Evolutionary conservation across 805 yeast genomes (phyloP), one percentile per base, ranked within the genome.

Genomic region (Teunomyces funiuensis): DNA sequence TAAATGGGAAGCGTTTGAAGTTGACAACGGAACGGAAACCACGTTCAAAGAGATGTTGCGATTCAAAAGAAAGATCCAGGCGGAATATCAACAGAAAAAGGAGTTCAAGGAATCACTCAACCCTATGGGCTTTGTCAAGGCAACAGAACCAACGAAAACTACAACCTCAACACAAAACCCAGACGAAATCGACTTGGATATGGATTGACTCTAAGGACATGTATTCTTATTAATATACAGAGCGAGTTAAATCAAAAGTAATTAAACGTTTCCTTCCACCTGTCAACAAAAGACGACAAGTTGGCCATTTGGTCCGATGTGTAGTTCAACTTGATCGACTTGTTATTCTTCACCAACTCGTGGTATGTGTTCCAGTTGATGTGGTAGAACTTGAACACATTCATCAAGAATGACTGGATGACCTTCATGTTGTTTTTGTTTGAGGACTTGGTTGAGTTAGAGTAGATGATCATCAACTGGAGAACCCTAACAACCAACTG

Each of bases 31-130:
- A 4, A 65, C 75, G 44, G 93, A 85, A 53, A 73, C 71, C 3
- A 77, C 85, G 0, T 88, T 77, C 58, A 88, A 85, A 51, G 83
- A 81, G 15, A 83, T 89, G 90, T 58, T 88, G 17, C 64, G 82
- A 34, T 66, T 69, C 46, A 84, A 81, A 55, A 71, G 88, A 47
- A 54, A 63, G 11, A 60, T 69, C 19, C 47, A 23, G 38, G 49
- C 56, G 5, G 57, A 59, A 10, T 44, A 45, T 13, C 53, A 56
- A 11, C 42, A 48, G 6, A 42, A 51, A 8, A 36, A 25, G 8
- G 40, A 40, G 9, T 42, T 43, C 8, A 53, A 45, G 13, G 50
- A 48, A 5, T 45, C 46, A n/a, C 47, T 52, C 20, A 58, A 60
- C 45, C 65, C 76, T 7, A 57, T 76, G 54, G 80, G 83, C 10